Evolutionary conservation across 148 eudicot genomes (phyloP).

Genomic region (Arctostaphylos glauca): DNA sequence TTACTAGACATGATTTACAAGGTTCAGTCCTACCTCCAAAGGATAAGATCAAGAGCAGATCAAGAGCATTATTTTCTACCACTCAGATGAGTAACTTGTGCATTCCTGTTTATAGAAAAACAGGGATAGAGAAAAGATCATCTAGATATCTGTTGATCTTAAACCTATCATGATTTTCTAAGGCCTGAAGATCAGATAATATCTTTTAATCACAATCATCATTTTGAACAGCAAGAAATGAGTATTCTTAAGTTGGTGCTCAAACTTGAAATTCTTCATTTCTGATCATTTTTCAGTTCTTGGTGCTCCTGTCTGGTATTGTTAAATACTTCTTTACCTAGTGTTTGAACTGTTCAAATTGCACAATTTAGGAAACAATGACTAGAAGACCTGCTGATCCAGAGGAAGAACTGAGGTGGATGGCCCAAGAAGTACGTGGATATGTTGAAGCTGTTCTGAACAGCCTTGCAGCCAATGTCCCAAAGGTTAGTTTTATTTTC

Average conservation of each 20-base stretch:
- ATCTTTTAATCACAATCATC: neutral
- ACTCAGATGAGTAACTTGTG: neutral
- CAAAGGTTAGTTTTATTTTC: conserved; percentile 54
- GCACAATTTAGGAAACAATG: conserved; percentile 72
- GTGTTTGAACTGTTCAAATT: conserved; percentile 15
- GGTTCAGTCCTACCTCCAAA: neutral
- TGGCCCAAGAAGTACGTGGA: conserved; percentile 97
- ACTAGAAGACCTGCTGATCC: conserved; percentile 94
- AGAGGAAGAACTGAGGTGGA: conserved; percentile 96
- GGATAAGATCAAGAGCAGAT: too few relatives aligned
- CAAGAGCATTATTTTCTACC: neutral
- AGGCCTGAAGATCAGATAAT: neutral
- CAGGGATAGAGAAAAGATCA: neutral
- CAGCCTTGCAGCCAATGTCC: conserved; percentile 97
- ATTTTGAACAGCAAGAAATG: neutral
- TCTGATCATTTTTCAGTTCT: neutral
- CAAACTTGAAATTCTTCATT: neutral
- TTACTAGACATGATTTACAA: neutral
- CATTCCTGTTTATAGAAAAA: neutral
- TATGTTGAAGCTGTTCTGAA: conserved; percentile 95
- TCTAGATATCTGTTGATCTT: neutral
- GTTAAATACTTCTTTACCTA: conserved; percentile 1
- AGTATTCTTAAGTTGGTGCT: neutral
- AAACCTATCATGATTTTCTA: neutral
- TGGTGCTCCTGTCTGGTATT: neutral